These are phyloP conservation scores for Triangularia setosa DNA, from an alignment of 2,329 filamentous ascomycete species.

Conservation along the genomic window DNA sequence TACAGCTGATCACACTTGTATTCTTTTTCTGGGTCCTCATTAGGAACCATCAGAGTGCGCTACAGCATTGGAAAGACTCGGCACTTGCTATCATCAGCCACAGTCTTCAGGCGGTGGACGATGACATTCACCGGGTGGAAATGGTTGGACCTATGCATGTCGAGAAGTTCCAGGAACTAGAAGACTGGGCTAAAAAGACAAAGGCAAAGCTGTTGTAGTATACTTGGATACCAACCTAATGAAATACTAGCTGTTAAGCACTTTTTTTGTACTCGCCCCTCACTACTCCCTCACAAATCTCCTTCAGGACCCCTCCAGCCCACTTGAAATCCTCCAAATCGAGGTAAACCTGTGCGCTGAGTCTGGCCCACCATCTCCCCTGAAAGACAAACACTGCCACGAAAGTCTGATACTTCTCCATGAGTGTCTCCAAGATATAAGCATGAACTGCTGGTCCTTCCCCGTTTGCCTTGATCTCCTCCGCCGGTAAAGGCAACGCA, in stretches of 20 bases:
- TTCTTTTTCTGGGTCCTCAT: constrained; percentile 6
- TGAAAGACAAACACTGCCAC: constrained; percentile 60
- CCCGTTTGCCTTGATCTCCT: constrained; percentile 9
- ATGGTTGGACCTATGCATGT: neutral
- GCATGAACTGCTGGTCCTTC: constrained; percentile 40
- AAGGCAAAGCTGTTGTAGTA: neutral
- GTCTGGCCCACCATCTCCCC: constrained; percentile 62
- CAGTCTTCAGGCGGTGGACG: neutral
- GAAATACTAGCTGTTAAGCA: neutral
- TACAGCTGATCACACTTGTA: constrained; percentile 3
- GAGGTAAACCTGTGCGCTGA: constrained; percentile 84
- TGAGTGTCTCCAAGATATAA: constrained; percentile 55
- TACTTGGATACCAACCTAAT: neutral
- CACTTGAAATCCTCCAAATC: constrained; percentile 74
- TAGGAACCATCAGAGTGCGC: neutral
- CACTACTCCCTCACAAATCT: constrained; percentile 40
- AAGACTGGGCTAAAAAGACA: neutral
- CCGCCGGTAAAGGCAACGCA: constrained; percentile 58
- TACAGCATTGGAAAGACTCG: constrained; percentile 3
- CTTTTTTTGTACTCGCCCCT: constrained; percentile 23
- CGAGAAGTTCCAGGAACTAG: neutral
- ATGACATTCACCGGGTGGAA: neutral
- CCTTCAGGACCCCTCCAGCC: constrained; percentile 56
- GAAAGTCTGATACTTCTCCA: constrained; percentile 66
- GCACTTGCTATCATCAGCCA: neutral